Percentiles rank a stretch among this genome's conserved stretches.
Evolutionary conservation across 495 filamentous ascomycete species (phyloP).

Genomic region (Haplographium delicatum): DNA sequence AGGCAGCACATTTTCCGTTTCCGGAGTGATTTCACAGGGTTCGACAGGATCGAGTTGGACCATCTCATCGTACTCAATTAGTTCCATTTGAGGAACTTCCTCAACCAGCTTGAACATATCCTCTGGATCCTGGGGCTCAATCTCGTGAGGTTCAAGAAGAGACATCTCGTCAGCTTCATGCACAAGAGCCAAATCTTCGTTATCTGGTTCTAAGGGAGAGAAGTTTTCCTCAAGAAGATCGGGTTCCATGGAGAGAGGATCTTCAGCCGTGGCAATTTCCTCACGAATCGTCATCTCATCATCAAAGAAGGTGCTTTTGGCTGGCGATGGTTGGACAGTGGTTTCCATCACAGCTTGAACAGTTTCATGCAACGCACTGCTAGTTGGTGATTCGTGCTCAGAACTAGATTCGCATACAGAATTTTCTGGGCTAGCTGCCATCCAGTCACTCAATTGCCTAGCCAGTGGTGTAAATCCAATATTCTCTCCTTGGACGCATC

Average conservation of each 20-base stretch:
- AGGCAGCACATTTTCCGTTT: not conserved
- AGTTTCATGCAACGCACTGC: too few relatives aligned
- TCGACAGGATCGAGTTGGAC: not conserved
- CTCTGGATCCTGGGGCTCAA: slow-evolving; percentile 18
- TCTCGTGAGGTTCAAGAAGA: slow-evolving; percentile 35
- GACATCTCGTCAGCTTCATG: slow-evolving; percentile 50
- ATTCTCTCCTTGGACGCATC: slow-evolving; percentile 1
- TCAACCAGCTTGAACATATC: not conserved
- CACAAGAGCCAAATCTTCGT: slow-evolving; percentile 42
- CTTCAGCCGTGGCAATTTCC: slow-evolving; percentile 31
- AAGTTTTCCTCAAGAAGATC: slow-evolving; percentile 19
- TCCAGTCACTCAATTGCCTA: slow-evolving; percentile 55
- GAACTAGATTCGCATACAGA: not conserved
- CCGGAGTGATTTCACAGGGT: not conserved
- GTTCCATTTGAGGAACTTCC: not conserved
- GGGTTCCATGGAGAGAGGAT: slow-evolving; percentile 18
- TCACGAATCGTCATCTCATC: slow-evolving; percentile 49
- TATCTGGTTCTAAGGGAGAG: slow-evolving; percentile 25
- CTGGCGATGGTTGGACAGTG: slow-evolving; percentile 24
- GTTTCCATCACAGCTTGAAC: slow-evolving; percentile 10
- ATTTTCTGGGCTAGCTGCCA: slow-evolving; percentile 41
- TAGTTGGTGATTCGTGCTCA: slow-evolving; percentile 1
- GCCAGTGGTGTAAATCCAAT: slow-evolving; percentile 60
- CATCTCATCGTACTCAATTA: too few relatives aligned
- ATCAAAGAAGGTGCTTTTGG: slow-evolving; percentile 47